These are phyloP conservation scores for Pneumocystis jirovecii DNA, from an alignment of 1,139 yeast species.

Conservation along the genomic window DNA sequence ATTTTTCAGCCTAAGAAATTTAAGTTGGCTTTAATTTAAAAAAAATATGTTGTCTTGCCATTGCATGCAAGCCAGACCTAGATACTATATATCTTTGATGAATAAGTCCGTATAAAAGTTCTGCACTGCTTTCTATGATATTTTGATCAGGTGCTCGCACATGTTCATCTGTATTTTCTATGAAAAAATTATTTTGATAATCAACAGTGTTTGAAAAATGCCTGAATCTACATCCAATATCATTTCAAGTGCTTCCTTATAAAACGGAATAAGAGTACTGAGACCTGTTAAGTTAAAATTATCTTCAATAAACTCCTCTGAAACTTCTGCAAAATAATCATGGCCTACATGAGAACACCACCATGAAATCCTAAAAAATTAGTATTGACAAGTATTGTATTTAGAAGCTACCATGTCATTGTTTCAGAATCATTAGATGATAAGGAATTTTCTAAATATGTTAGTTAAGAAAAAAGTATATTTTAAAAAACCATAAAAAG, in stretches of 20 bases:
- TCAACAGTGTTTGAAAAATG: background rate
- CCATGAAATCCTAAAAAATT: conserved; percentile 56
- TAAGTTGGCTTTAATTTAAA: background rate
- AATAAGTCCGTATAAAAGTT: conserved; percentile 76
- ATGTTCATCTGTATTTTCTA: conserved; percentile 5
- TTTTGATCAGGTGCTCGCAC: conserved; percentile 40
- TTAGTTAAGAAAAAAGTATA: background rate
- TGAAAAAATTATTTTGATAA: background rate
- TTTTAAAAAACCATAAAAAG: background rate
- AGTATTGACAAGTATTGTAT: background rate
- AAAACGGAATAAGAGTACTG: conserved; percentile 71
- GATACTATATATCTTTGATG: conserved; percentile 86
- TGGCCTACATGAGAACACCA: conserved; percentile 81
- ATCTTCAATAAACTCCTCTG: conserved; percentile 88
- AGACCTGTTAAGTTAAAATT: conserved; percentile 91
- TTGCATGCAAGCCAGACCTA: conserved; percentile 76
- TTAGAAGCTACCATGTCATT: background rate
- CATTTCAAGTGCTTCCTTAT: conserved; percentile 80
- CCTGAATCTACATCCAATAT: conserved; percentile 65
- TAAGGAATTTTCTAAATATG: background rate
- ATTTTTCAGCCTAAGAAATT: conserved; percentile 50
- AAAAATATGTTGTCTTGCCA: conserved; percentile 27
- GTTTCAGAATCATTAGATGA: background rate
- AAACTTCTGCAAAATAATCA: conserved; percentile 83
- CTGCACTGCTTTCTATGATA: conserved; percentile 77